phyloP scores from a whole-genome alignment of 495 filamentous ascomycete genomes.

The Talaromyces proteolyticus region DNA sequence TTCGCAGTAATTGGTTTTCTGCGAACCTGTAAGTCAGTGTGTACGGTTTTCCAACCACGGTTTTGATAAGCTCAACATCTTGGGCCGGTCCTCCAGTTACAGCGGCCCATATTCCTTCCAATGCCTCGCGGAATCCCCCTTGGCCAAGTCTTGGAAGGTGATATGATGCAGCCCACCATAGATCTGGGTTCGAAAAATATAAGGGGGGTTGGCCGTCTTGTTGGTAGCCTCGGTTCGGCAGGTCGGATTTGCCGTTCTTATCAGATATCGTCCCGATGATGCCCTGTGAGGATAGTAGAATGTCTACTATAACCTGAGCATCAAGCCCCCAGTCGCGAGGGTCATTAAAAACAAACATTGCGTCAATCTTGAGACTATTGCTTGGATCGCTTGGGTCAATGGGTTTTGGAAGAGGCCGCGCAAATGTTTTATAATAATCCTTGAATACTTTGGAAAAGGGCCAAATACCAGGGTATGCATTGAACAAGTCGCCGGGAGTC shows the following conservation, averaged over 20 bases:
- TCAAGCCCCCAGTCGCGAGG: conserved; percentile 94
- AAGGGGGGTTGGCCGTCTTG: conserved; percentile 72
- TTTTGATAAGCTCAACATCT: conserved; percentile 55
- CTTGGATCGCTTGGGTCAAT: conserved; percentile 28
- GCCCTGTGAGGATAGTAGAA: conserved; percentile 69
- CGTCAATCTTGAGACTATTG: conserved; percentile 64
- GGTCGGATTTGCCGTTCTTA: conserved; percentile 42
- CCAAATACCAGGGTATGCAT: conserved; percentile 67
- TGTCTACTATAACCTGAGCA: conserved; percentile 71
- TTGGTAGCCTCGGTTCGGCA: conserved; percentile 71
- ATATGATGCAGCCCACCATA: conserved; percentile 80
- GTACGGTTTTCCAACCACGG: conserved; percentile 79
- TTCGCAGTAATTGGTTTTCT: conserved; percentile 59
- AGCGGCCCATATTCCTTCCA: conserved; percentile 71
- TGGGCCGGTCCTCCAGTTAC: conserved; percentile 55
- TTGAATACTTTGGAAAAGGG: conserved; percentile 64
- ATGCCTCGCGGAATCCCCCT: conserved; percentile 78
- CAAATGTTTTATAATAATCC: conserved; percentile 53
- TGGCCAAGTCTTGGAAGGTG: conserved; percentile 88
- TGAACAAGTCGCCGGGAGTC: conserved; percentile 77
- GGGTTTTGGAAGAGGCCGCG: conserved; percentile 50
- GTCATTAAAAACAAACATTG: conserved; percentile 86
- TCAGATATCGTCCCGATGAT: conserved; percentile 70
- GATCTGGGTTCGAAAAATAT: conserved; percentile 86
- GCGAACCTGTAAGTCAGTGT: conserved; percentile 76